Conservation (phyloP, 371 early-diverging fungal genomes). For the Rhizopus arrhizus region DNA sequence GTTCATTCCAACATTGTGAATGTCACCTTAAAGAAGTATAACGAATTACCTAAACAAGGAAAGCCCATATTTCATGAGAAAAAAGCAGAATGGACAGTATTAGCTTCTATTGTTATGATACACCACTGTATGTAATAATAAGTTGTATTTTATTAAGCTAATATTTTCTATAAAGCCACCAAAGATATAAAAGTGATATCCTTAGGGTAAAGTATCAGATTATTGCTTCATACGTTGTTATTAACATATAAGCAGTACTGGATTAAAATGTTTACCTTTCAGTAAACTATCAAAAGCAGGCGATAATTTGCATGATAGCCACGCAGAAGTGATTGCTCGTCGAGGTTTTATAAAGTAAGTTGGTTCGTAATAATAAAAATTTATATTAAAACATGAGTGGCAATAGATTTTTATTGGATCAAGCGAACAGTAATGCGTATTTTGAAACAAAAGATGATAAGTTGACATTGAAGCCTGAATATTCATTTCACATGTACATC, state of each 20-base stretch:
- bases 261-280: conserved; percentile 80
- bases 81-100: conserved; percentile 82
- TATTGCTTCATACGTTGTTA: background rate
- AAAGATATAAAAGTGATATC: conserved; percentile 58
- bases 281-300: conserved; percentile 63
- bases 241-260: conserved; percentile 59
- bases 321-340: conserved; percentile 84
- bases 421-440: conserved; percentile 9
- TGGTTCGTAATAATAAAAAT: background rate
- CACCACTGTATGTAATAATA: conserved; percentile 18
- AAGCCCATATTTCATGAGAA: conserved; percentile 58
- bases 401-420: conserved; percentile 35
- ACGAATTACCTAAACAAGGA: conserved; percentile 66
- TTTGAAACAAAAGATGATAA: conserved; percentile 5
- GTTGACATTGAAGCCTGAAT: conserved; percentile 21
- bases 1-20: conserved; percentile 37
- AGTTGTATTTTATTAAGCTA: background rate
- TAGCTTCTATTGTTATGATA: conserved; percentile 73
- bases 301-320: conserved; percentile 76
- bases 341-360: conserved; percentile 73
- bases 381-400: background rate
- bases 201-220: conserved; percentile 56
- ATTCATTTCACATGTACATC: conserved; percentile 71
- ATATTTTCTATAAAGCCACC: background rate
- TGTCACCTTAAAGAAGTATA: conserved; percentile 37